Conservation (phyloP, 805 yeast species). For the Wickerhamomyces queroliae region DNA sequence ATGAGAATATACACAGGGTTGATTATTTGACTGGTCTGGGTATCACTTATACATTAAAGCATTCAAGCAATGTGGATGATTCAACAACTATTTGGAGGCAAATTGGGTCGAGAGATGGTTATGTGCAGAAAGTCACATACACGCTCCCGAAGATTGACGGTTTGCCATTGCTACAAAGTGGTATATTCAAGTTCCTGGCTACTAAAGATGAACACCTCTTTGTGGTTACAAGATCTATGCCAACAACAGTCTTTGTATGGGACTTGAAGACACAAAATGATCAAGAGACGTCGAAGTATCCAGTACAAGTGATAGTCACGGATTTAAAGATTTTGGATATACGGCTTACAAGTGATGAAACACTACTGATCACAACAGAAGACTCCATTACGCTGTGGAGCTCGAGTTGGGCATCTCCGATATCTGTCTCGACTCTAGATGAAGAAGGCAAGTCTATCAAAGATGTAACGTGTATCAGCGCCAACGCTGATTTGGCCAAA, state of each 20-base stretch:
- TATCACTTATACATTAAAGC: neutral
- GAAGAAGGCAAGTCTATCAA: neutral
- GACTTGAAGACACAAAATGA: too few relatives aligned
- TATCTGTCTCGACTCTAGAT: conserved; percentile 1
- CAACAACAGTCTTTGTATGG: conserved; percentile 14
- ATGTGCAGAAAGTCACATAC: conserved; percentile 1
- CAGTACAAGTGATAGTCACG: neutral
- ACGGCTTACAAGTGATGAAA: too few relatives aligned
- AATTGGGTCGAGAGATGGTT: conserved; percentile 3
- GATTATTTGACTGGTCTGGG: conserved; percentile 7
- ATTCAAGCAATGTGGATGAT: neutral
- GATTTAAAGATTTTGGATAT: conserved; percentile 4
- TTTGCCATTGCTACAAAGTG: conserved; percentile 2
- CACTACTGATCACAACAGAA: too few relatives aligned
- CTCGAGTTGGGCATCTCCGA: neutral
- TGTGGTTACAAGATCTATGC: conserved; percentile 8
- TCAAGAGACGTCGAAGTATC: neutral
- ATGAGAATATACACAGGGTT: conserved; percentile 5
- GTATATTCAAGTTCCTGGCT: conserved; percentile 5
- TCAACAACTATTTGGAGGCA: conserved; percentile 10
- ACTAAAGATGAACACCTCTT: conserved; percentile 1
- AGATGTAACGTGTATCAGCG: conserved; percentile 5
- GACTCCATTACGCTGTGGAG: conserved; percentile 10
- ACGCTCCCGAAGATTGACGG: conserved; percentile 5
- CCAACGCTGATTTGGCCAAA: conserved; percentile 1